Percentiles rank a stretch among this genome's conserved stretches.
These are phyloP conservation scores for Neotropicomus parvogracilis DNA, from an alignment of 1,284 basidiomycete genomes.

Conservation along the genomic window DNA sequence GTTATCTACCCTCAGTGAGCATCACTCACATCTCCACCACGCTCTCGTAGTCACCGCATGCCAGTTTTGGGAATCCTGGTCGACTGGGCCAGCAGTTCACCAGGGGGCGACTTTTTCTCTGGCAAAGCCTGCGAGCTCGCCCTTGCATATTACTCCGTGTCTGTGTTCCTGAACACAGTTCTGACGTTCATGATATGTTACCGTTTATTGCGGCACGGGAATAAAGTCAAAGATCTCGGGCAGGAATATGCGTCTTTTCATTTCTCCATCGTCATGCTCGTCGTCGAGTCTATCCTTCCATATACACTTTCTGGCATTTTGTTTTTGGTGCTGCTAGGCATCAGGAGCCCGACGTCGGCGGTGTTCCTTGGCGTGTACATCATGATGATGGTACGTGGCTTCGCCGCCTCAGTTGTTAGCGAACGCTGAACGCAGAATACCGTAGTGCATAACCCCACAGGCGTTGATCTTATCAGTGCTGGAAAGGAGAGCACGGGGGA, in stretches of 20 bases:
- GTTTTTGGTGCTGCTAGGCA: conserved; percentile 21
- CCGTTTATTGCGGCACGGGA: conserved; percentile 18
- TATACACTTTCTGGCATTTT: conserved; percentile 26
- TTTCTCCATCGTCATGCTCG: conserved; percentile 14
- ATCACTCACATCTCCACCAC: not conserved
- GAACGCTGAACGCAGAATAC: too few relatives aligned
- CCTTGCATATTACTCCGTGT: conserved; percentile 20
- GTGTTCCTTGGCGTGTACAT: conserved; percentile 17
- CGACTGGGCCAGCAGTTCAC: conserved; percentile 11
- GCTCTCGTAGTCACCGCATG: not conserved
- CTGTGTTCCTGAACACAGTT: conserved; percentile 22
- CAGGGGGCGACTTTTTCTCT: conserved; percentile 21
- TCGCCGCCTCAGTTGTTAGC: not conserved
- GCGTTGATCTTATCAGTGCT: conserved; percentile 26
- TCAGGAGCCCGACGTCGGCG: conserved; percentile 13
- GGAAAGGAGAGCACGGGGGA: conserved; percentile 14
- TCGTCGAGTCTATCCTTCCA: conserved; percentile 29
- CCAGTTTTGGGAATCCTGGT: conserved; percentile 21
- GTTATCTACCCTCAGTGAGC: conserved; percentile 24
- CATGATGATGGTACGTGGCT: conserved; percentile 22
- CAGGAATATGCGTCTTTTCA: conserved; percentile 18
- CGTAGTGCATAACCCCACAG: conserved; percentile 31
- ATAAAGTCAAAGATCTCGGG: conserved; percentile 10
- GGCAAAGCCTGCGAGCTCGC: conserved; percentile 14
- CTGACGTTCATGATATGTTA: conserved; percentile 23